A percentile compares a stretch with the other conserved stretches of the same genome.
phyloP scores from a whole-genome alignment of 2,329 filamentous ascomycete species.

The Macrophomina phaseolina region DNA sequence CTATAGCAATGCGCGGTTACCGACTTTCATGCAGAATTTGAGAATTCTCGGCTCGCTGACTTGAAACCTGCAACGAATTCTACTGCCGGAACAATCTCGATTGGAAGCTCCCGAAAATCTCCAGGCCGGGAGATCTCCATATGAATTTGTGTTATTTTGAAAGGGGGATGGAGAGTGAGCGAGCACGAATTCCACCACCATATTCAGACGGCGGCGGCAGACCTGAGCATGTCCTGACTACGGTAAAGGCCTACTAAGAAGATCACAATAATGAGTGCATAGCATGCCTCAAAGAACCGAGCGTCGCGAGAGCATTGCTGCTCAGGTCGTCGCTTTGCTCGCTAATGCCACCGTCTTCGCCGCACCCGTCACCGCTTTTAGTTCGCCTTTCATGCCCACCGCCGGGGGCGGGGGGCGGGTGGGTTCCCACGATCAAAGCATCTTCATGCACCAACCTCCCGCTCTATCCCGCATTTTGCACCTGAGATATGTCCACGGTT shows the following conservation, averaged over 20 bases:
- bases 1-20: not conserved
- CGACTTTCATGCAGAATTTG: not conserved
- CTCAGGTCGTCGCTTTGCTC: not conserved
- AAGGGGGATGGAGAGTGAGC: not conserved
- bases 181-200: not conserved
- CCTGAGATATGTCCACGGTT: not conserved
- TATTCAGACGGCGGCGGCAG: not conserved
- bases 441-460: not conserved
- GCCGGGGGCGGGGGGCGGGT: too few relatives aligned
- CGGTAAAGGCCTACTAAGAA: not conserved
- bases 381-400: conserved; percentile 3
- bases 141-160: not conserved
- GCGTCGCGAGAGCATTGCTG: not conserved
- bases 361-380: conserved; percentile 1
- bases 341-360: not conserved
- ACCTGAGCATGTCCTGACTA: conserved; percentile 8
- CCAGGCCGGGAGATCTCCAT: not conserved
- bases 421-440: not conserved
- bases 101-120: not conserved
- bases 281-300: not conserved
- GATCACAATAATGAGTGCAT: not conserved
- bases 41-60: not conserved
- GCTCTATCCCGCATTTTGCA: not conserved
- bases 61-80: not conserved
- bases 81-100: not conserved